phyloP scores from a whole-genome alignment of 192 early-diverging fungal species.

The Neocallimastix lanati region DNA sequence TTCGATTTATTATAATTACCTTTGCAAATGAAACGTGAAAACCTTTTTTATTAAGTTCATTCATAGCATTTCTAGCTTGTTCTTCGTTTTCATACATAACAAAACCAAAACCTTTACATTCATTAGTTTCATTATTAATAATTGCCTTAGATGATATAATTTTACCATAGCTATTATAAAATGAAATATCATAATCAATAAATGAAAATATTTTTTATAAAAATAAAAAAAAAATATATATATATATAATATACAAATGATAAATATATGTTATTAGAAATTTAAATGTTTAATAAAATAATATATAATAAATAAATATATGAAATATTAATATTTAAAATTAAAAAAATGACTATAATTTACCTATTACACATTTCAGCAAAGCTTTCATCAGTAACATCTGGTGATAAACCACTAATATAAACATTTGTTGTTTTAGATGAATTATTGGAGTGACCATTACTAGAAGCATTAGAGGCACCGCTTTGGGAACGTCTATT shows the following conservation, averaged over 20 bases:
- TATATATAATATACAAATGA: too few relatives aligned
- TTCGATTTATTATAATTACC: background rate
- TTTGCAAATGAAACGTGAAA: slow-evolving; percentile 55
- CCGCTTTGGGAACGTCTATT: background rate
- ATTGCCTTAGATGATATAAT: slow-evolving; percentile 72
- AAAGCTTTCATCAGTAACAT: slow-evolving; percentile 49
- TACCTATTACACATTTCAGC: slow-evolving; percentile 25
- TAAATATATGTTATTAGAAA: too few relatives aligned
- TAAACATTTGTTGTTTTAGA: slow-evolving; percentile 46
- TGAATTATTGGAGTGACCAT: background rate
- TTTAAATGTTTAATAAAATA: too few relatives aligned
- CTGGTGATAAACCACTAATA: slow-evolving; percentile 47
- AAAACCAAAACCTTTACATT: slow-evolving; percentile 81
- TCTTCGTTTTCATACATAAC: slow-evolving; percentile 59
- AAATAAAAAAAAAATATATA: too few relatives aligned
- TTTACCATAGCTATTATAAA: slow-evolving; percentile 39
- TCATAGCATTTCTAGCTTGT: slow-evolving; percentile 47
- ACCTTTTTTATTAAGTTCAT: slow-evolving; percentile 41
- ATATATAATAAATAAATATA: too few relatives aligned
- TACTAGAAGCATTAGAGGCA: background rate
- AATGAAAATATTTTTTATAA: too few relatives aligned
- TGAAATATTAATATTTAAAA: too few relatives aligned
- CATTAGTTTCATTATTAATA: slow-evolving; percentile 52
- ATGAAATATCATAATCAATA: too few relatives aligned
- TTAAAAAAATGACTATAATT: background rate